phyloP scores from a whole-genome alignment of 2,329 filamentous ascomycete genomes.

The Fusarium tuaranense region DNA sequence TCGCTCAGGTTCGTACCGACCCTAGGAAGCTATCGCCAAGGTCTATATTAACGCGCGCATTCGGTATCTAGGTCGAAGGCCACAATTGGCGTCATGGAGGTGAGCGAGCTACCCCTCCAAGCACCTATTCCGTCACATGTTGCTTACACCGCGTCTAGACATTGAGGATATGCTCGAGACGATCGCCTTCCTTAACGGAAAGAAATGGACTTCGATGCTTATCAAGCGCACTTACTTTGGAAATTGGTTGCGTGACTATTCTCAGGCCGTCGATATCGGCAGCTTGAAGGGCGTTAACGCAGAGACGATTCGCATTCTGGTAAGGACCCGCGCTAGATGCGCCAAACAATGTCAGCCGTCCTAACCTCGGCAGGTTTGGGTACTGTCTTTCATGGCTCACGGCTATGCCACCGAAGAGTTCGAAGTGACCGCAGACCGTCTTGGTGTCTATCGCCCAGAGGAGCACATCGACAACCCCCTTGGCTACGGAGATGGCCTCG shows the following conservation, averaged over 20 bases:
- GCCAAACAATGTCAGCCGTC: not conserved
- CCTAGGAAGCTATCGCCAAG: not conserved
- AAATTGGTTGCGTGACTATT: constrained; percentile 90
- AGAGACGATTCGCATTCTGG: constrained; percentile 81
- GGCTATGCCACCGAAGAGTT: constrained; percentile 90
- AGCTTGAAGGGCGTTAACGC: constrained; percentile 83
- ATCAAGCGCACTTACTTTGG: constrained; percentile 86
- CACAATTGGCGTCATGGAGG: constrained; percentile 78
- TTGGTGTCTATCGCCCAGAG: constrained; percentile 85
- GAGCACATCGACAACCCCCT: constrained; percentile 82
- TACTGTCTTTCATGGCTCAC: constrained; percentile 83
- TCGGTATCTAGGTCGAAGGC: constrained; percentile 68
- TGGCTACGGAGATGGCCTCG: constrained; percentile 86
- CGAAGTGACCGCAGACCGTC: constrained; percentile 82
- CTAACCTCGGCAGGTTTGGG: constrained; percentile 68
- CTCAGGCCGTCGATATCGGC: constrained; percentile 84
- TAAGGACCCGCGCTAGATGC: constrained; percentile 39
- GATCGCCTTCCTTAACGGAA: constrained; percentile 80
- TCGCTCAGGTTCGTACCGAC: constrained; percentile 55
- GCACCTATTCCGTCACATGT: constrained; percentile 5
- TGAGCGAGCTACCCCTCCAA: constrained; percentile 46
- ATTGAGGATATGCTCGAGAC: constrained; percentile 87
- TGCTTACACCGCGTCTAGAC: constrained; percentile 57
- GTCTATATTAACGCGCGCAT: constrained; percentile 24
- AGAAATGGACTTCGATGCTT: constrained; percentile 86